phyloP scores from a whole-genome alignment of 2,329 filamentous ascomycete genomes.

The Cordyceps cateniannulata region DNA sequence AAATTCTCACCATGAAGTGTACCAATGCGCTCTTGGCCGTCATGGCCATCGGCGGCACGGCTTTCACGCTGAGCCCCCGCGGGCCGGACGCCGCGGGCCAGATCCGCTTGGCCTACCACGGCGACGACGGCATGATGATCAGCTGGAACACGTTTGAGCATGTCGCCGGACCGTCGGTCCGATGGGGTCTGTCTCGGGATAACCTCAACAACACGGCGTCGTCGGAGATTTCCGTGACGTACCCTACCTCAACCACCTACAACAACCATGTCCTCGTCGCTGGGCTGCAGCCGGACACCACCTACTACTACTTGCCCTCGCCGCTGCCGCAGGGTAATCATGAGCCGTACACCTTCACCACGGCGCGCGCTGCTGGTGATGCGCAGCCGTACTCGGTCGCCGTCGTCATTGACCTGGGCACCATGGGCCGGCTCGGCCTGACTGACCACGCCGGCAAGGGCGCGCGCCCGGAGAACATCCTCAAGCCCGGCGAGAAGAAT shows the following conservation, averaged over 20 bases:
- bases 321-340: not conserved
- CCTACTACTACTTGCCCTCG: slow-evolving; percentile 8
- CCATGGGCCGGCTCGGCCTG: slow-evolving; percentile 13
- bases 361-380: not conserved
- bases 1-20: not conserved
- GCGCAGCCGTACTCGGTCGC: not conserved
- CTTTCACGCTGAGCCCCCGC: not conserved
- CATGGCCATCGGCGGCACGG: not conserved
- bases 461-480: not conserved
- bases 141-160: slow-evolving; percentile 29
- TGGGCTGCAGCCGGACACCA: slow-evolving; percentile 1
- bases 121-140: slow-evolving; percentile 18
- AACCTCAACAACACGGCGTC: slow-evolving; percentile 18
- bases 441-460: slow-evolving; percentile 10
- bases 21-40: not conserved
- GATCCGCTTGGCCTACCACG: slow-evolving; percentile 2
- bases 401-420: slow-evolving; percentile 13
- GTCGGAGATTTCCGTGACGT: slow-evolving; percentile 24
- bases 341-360: not conserved
- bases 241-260: slow-evolving; percentile 26
- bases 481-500: not conserved
- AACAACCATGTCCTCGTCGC: slow-evolving; percentile 19
- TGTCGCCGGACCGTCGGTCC: slow-evolving; percentile 22
- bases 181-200: slow-evolving; percentile 21
- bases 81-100: not conserved